Conservation (phyloP, 306 rosid genomes). For the Abrus pulchellus region DNA sequence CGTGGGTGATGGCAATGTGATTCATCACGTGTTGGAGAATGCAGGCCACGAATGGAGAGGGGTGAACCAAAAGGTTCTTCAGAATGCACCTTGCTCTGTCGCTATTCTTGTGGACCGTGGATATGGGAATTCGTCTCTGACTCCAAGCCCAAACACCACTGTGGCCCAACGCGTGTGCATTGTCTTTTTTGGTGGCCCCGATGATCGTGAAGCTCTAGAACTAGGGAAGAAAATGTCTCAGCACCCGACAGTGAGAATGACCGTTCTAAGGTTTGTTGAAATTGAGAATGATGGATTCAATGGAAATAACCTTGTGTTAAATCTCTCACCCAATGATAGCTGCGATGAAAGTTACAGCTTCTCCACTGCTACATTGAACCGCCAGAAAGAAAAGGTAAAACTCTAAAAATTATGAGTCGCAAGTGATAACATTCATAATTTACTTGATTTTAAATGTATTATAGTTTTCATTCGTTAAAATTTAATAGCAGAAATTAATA, state of each 20-base stretch:
- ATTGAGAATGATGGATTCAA: slow-evolving; percentile 41
- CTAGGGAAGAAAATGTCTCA: slow-evolving; percentile 73
- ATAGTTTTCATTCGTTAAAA: too few relatives aligned
- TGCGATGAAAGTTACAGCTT: slow-evolving; percentile 61
- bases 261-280: slow-evolving; percentile 60
- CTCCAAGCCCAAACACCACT: slow-evolving; percentile 5
- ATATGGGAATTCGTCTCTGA: slow-evolving; percentile 44
- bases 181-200: slow-evolving; percentile 86
- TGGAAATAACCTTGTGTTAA: slow-evolving; percentile 42
- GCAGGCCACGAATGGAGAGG: slow-evolving; percentile 77
- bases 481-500: too few relatives aligned
- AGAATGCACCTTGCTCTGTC: slow-evolving; percentile 77
- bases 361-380: slow-evolving; percentile 63
- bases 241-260: slow-evolving; percentile 66
- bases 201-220: slow-evolving; percentile 77
- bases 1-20: slow-evolving; percentile 1
- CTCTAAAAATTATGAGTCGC: background rate
- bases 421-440: too few relatives aligned
- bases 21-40: slow-evolving; percentile 49
- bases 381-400: slow-evolving; percentile 66
- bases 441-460: too few relatives aligned
- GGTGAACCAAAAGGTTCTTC: slow-evolving; percentile 77
- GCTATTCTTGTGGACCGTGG: slow-evolving; percentile 86
- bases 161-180: slow-evolving; percentile 58
- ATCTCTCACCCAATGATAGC: slow-evolving; percentile 44